Percentiles rank a stretch among this genome's conserved stretches.
phyloP scores from a whole-genome alignment of 2,329 filamentous ascomycete genomes.

The Atkinsonella hypoxylon region DNA sequence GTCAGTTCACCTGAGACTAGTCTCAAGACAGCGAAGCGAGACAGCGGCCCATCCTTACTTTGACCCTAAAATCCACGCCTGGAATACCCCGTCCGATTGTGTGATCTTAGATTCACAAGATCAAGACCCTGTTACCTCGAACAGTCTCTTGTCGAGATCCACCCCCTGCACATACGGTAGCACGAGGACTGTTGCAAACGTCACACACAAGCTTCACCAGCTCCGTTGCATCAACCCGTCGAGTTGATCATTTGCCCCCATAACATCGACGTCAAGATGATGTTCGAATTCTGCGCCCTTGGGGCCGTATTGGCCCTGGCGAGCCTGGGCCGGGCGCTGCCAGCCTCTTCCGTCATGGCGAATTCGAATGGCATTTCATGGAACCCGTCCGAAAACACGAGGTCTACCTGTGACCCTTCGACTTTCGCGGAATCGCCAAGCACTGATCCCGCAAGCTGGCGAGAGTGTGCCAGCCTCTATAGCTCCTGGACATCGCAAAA shows the following conservation, averaged over 20 bases:
- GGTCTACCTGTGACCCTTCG: slow-evolving; percentile 16
- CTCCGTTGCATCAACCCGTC: background rate
- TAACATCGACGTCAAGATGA: background rate
- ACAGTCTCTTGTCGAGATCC: background rate
- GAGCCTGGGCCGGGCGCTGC: background rate
- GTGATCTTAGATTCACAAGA: background rate
- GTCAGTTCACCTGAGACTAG: background rate
- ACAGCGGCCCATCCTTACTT: background rate
- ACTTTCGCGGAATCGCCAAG: slow-evolving; percentile 12
- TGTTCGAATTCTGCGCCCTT: background rate
- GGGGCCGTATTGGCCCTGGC: background rate
- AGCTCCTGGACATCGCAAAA: slow-evolving; percentile 18
- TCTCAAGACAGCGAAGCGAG: background rate
- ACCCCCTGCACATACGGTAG: background rate
- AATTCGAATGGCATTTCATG: slow-evolving; percentile 14
- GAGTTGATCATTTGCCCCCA: too few species aligned
- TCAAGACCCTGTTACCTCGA: background rate
- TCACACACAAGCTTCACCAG: background rate
- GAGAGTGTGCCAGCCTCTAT: slow-evolving; percentile 19
- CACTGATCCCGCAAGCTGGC: slow-evolving; percentile 17
- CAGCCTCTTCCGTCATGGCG: background rate
- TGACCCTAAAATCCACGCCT: background rate
- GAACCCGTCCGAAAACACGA: slow-evolving; percentile 12
- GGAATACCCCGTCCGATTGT: background rate
- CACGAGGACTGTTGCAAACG: background rate